A percentile compares a stretch with the other conserved stretches of the same genome.
Conservation (phyloP, 2,329 filamentous ascomycete species). For the Grosmannia clavigera region DNA sequence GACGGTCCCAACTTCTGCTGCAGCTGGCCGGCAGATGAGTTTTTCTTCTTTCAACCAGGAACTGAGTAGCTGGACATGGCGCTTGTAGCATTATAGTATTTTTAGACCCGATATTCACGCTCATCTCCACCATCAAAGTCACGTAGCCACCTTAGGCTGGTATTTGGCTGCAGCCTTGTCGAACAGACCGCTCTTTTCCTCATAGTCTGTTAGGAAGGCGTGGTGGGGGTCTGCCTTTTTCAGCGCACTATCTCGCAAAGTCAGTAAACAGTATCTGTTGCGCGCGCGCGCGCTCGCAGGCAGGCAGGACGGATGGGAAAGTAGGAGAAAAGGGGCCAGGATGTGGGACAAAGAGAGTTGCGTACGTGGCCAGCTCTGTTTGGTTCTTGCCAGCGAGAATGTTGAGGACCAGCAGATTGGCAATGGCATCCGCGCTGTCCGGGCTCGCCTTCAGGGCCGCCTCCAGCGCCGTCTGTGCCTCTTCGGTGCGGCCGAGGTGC, state of each 20-base stretch:
- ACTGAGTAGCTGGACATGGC: background rate
- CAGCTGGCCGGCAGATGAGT: background rate
- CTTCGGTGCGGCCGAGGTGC: conserved; percentile 76
- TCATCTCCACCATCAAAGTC: background rate
- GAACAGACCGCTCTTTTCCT: conserved; percentile 79
- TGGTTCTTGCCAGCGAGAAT: conserved; percentile 63
- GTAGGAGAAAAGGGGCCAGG: conserved; percentile 17
- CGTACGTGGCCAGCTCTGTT: conserved; percentile 49
- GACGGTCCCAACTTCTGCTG: background rate
- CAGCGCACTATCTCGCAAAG: conserved; percentile 31
- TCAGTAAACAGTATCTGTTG: background rate
- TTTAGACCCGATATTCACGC: background rate
- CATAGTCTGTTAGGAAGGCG: conserved; percentile 57
- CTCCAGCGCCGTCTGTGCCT: conserved; percentile 76
- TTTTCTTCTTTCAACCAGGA: background rate
- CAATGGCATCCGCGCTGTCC: conserved; percentile 60
- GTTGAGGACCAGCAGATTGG: conserved; percentile 71
- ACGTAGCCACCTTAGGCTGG: conserved; percentile 54
- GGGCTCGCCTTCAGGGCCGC: conserved; percentile 67
- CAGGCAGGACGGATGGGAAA: background rate
- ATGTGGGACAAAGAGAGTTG: background rate
- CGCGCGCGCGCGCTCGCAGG: too few relatives aligned
- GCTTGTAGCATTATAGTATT: background rate
- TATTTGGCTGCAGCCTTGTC: conserved; percentile 81
- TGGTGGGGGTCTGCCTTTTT: conserved; percentile 53